These are phyloP conservation scores for Saussurea involucrata DNA, from an alignment of 129 eudicot species.

Conservation along the genomic window DNA sequence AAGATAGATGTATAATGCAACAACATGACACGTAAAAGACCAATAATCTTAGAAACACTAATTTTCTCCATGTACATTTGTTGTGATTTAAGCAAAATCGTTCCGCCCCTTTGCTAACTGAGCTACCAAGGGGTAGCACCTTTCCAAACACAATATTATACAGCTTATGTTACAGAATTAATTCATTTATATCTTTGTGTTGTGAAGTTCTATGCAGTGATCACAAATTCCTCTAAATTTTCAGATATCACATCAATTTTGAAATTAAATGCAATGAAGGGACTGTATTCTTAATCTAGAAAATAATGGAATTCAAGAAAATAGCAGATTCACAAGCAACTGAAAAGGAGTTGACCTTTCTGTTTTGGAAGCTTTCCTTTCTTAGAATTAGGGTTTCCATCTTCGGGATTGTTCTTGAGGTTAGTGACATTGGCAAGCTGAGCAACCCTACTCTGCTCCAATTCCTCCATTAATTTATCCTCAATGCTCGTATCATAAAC, in stretches of 20 bases:
- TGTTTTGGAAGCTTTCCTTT: constrained; percentile 35
- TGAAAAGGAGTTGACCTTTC: constrained; percentile 37
- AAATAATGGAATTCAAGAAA: neutral
- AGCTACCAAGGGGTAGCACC: no score
- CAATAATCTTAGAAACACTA: no score
- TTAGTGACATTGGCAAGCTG: constrained; percentile 73
- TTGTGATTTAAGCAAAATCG: no score
- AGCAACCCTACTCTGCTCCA: constrained; percentile 72
- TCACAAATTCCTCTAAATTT: neutral
- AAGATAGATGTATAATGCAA: no score
- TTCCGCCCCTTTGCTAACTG: no score
- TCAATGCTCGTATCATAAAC: constrained; percentile 84
- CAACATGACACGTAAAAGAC: no score
- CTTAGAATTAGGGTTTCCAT: constrained; percentile 28
- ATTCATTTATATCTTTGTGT: neutral
- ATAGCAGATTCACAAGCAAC: neutral
- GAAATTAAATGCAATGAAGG: neutral
- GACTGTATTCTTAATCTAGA: neutral
- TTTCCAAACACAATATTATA: neutral
- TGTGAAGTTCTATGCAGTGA: neutral
- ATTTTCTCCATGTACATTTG: no score
- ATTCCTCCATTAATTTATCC: constrained; percentile 72
- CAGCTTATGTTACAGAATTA: neutral
- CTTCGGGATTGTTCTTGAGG: constrained; percentile 52
- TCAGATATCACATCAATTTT: neutral